These are phyloP conservation scores for Hymenotorrendiella dingleyae DNA, from an alignment of 2,329 filamentous ascomycete genomes.

Conservation along the genomic window DNA sequence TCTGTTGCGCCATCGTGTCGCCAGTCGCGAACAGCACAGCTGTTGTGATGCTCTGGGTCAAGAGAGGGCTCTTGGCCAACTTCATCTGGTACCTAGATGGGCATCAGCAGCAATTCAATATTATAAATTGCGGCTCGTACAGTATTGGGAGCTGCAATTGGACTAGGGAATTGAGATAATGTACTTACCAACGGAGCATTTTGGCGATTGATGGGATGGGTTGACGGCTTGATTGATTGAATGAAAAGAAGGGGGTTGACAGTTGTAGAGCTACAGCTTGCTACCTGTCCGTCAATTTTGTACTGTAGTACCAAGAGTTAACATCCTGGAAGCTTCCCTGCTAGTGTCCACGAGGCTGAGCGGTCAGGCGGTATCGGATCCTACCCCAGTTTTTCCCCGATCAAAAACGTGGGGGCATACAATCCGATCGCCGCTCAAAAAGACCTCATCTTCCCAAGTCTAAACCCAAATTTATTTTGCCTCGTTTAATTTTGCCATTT, in stretches of 20 bases:
- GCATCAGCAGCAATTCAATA: slow-evolving; percentile 9
- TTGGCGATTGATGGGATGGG: slow-evolving; percentile 11
- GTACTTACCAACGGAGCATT: slow-evolving; percentile 31
- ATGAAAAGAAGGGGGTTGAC: neutral
- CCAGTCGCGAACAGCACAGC: slow-evolving; percentile 89
- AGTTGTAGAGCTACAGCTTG: neutral
- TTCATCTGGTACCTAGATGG: slow-evolving; percentile 73
- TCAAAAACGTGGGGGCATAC: too few species aligned
- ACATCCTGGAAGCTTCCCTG: too few species aligned
- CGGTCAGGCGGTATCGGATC: too few species aligned
- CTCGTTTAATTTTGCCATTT: too few species aligned
- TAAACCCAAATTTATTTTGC: too few species aligned
- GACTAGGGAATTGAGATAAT: neutral
- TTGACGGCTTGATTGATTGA: neutral
- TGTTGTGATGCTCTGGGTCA: slow-evolving; percentile 88
- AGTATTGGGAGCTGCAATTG: neutral
- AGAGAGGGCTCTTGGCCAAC: slow-evolving; percentile 72
- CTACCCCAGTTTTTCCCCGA: too few species aligned
- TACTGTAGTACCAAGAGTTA: too few species aligned
- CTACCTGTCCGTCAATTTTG: too few species aligned
- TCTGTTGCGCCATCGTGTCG: slow-evolving; percentile 85
- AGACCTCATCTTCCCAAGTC: too few species aligned
- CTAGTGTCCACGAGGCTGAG: too few species aligned
- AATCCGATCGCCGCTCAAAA: too few species aligned
- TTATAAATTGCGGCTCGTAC: neutral